Conservation (phyloP, 306 rosid genomes). For the Casuarina equisetifolia region DNA sequence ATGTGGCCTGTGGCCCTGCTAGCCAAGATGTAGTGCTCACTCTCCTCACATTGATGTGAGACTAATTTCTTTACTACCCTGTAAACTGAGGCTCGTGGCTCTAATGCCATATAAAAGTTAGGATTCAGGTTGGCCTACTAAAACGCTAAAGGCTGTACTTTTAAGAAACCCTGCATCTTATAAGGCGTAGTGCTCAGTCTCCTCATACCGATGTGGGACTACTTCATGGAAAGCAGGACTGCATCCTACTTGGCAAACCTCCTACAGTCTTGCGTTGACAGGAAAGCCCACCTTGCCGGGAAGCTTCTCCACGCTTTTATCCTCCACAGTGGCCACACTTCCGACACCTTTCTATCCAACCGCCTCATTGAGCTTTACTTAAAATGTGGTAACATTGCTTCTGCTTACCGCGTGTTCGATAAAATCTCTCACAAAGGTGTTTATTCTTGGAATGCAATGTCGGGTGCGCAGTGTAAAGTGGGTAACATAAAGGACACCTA, state of each 20-base stretch:
- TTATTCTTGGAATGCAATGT: constrained; percentile 67
- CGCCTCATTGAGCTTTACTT: constrained; percentile 58
- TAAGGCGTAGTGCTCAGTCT: too few species aligned
- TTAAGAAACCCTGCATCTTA: too few species aligned
- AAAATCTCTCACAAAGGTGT: constrained; percentile 49
- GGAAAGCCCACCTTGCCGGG: constrained; percentile 43
- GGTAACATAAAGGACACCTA: constrained; percentile 37
- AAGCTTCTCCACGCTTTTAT: constrained; percentile 53
- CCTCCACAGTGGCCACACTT: constrained; percentile 37
- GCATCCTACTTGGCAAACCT: constrained; percentile 38
- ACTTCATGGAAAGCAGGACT: constrained; percentile 28
- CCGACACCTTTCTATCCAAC: constrained; percentile 56
- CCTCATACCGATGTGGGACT: too few species aligned
- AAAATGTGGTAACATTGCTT: constrained; percentile 38
- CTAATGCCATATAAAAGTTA: too few species aligned
- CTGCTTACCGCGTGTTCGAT: constrained; percentile 48
- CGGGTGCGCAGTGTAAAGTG: constrained; percentile 47
- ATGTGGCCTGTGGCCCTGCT: too few species aligned
- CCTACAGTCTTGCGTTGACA: constrained; percentile 55
- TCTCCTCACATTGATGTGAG: background rate
- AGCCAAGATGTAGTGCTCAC: too few species aligned
- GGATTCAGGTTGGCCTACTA: too few species aligned
- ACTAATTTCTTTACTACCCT: background rate
- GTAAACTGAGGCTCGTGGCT: too few species aligned
- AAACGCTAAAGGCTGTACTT: too few species aligned